Conservation (phyloP, 2,329 filamentous ascomycete species). For the Cercospora sp. region DNA sequence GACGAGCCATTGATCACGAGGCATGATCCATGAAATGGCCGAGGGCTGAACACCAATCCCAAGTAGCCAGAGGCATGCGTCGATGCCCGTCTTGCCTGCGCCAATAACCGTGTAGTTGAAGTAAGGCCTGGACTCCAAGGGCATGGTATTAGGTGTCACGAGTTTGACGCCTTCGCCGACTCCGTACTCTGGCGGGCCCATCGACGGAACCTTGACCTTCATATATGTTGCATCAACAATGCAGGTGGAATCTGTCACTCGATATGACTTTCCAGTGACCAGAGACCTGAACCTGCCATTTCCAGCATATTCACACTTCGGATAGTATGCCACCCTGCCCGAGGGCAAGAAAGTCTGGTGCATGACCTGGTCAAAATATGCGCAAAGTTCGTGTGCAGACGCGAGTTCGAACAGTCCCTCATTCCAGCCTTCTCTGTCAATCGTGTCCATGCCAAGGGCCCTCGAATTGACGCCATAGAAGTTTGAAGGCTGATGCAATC, state of each 20-base stretch:
- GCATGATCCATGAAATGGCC: conserved; percentile 30
- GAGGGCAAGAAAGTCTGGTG: conserved; percentile 24
- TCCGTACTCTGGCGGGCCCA: conserved; percentile 22
- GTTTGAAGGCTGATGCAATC: conserved; percentile 26
- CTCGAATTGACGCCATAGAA: conserved; percentile 30
- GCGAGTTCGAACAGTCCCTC: conserved; percentile 26
- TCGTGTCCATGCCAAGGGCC: conserved; percentile 16
- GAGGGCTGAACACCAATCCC: neutral
- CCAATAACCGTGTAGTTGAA: conserved; percentile 25
- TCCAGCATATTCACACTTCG: conserved; percentile 23
- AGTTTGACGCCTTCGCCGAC: conserved; percentile 16
- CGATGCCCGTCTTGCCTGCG: conserved; percentile 28
- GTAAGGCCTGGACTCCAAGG: conserved; percentile 7
- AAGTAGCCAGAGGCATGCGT: conserved; percentile 26
- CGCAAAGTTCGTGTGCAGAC: conserved; percentile 16
- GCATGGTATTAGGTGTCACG: conserved; percentile 20
- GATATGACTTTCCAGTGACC: conserved; percentile 18
- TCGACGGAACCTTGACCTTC: conserved; percentile 24
- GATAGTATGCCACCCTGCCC: conserved; percentile 24
- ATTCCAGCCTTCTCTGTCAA: conserved; percentile 26
- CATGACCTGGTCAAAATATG: conserved; percentile 24
- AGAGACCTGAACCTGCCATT: conserved; percentile 16
- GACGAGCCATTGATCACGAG: conserved; percentile 25
- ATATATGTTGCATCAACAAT: conserved; percentile 29
- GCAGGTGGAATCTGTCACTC: conserved; percentile 8